Evolutionary conservation across 768 basidiomycete species (phyloP).

Genomic region (Exsudoporus frostii): DNA sequence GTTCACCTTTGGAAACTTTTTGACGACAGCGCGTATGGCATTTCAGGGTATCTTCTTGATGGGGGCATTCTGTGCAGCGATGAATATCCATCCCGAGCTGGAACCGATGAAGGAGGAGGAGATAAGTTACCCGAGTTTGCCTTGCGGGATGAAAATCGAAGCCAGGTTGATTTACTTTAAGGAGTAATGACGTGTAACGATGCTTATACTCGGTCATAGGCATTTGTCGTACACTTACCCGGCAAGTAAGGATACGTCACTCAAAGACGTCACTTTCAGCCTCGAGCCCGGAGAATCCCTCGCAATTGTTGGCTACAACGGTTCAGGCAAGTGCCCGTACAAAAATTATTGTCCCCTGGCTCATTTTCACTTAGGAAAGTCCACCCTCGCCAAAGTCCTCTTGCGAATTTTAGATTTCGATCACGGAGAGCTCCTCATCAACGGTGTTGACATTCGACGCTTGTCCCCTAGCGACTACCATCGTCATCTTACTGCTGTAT

Average conservation of each 20-base stretch:
- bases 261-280: constrained; percentile 66
- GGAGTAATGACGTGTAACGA: constrained; percentile 4
- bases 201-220: constrained; percentile 33
- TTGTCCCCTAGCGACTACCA: constrained; percentile 72
- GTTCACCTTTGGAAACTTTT: constrained; percentile 58
- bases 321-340: constrained; percentile 55
- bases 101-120: constrained; percentile 56
- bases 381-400: constrained; percentile 79
- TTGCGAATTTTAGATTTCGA: constrained; percentile 78
- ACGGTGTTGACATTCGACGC: constrained; percentile 63
- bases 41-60: constrained; percentile 85
- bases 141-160: constrained; percentile 66
- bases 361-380: constrained; percentile 59
- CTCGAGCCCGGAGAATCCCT: constrained; percentile 75
- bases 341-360: constrained; percentile 7
- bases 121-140: constrained; percentile 44
- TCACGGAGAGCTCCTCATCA: constrained; percentile 63
- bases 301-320: constrained; percentile 84
- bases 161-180: constrained; percentile 48
- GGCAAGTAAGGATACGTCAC: constrained; percentile 61
- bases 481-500: constrained; percentile 70
- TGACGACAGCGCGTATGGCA: constrained; percentile 66
- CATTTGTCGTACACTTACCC: constrained; percentile 78
- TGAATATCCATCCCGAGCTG: constrained; percentile 63
- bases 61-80: constrained; percentile 81